Evolutionary conservation across 164 flowering plant genomes (phyloP).

Genomic region (Litsea cubeba): DNA sequence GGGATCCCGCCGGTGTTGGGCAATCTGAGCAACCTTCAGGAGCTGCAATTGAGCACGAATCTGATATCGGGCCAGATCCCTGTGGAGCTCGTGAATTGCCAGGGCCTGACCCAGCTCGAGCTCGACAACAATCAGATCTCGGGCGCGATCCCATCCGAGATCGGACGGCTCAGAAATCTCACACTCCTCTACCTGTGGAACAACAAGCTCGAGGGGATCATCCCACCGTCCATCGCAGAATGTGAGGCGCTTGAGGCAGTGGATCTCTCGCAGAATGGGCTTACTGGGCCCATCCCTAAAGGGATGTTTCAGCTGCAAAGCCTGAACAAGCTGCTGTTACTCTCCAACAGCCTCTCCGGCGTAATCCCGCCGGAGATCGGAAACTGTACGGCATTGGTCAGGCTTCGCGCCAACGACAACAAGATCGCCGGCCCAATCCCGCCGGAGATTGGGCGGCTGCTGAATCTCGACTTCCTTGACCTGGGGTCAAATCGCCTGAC

Average conservation of each 20-base stretch:
- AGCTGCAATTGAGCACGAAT: constrained; percentile 76
- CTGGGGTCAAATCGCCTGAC: constrained; percentile 58
- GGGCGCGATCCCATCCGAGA: constrained; percentile 63
- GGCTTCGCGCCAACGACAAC: constrained; percentile 59
- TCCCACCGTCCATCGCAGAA: constrained; percentile 61
- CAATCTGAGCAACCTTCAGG: constrained; percentile 47
- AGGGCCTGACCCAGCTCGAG: constrained; percentile 63
- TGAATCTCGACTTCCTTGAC: constrained; percentile 63
- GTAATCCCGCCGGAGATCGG: constrained; percentile 84
- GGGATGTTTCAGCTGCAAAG: constrained; percentile 61
- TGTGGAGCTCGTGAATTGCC: constrained; percentile 54
- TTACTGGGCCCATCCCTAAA: constrained; percentile 65
- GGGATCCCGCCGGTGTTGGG: constrained; percentile 66
- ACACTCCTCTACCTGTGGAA: constrained; percentile 83
- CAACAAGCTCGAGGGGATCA: constrained; percentile 66
- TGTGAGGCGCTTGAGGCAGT: constrained; percentile 74
- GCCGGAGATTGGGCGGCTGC: constrained; percentile 67
- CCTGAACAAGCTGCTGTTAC: constrained; percentile 75
- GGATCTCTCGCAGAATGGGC: constrained; percentile 77
- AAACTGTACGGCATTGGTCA: constrained; percentile 62
- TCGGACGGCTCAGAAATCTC: constrained; percentile 60
- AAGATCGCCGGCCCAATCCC: constrained; percentile 71
- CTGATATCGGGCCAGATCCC: constrained; percentile 78
- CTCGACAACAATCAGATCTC: constrained; percentile 78
- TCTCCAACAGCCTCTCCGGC: constrained; percentile 77